Evolutionary conservation across 2,329 filamentous ascomycete species (phyloP), one percentile per base, ranked within the genome.

Genomic region (Aureobasidium melanogenum): DNA sequence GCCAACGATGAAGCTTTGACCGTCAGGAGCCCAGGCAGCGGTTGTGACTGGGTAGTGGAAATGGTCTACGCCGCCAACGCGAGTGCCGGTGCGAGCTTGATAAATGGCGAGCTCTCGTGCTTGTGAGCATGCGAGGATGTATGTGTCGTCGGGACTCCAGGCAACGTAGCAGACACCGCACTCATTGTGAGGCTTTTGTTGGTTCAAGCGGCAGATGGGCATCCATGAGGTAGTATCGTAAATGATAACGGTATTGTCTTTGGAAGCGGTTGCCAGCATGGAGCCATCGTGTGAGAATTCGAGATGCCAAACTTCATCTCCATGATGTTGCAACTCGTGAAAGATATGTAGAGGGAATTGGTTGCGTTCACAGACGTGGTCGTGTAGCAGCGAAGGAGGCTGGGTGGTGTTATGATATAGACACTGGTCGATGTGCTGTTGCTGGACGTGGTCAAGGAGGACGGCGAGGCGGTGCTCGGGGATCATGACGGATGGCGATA

Each of bases 401-500:
- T 80, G 76, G 1, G 85, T 81, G 3, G 86, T 91, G 58, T 95
- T 97, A 75, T 99, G 94, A 73, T 92, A 97, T 41, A 92, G 76
- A 71, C 94, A 99, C 32, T 83, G 84, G 56, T 86, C 83, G 62
- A 97, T 89, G 75, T 97, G 93, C 64, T 82, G 84, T 64, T 87
- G 82, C 71, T 97, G 96, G 39, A 96, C 86, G 66, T 95, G 86
- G 62, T 92, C 82, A 57, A 99, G 78, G 17, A 99, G 79, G 36
- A 86, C 82, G 1, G 91, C 90, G 47, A 99, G 79, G 7, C 94
- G 87, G 72, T 94, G 89, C 70, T 96, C 90, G 1, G 94, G 94
- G 60, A 99, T 88, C 92, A 99, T 97, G 47, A 96, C 89, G 4
- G 91, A 94, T 0, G 94, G 93, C 1, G 94, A 96, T 72, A 99